These are phyloP conservation scores for Zelopaecilomyces penicillatus DNA, from an alignment of 2,329 filamentous ascomycete genomes.

Conservation along the genomic window DNA sequence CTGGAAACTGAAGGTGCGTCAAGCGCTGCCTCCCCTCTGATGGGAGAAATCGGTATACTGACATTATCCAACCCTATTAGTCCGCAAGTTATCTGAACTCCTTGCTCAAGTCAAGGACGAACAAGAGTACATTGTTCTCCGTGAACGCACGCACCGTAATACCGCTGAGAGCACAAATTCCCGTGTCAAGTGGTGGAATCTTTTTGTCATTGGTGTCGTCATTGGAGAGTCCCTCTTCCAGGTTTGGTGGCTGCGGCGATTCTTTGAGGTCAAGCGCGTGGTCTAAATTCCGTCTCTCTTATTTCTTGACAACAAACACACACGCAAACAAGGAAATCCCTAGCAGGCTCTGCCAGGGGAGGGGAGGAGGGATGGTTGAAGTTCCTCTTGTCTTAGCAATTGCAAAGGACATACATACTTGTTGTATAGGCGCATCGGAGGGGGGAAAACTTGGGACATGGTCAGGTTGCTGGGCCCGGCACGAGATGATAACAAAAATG, in stretches of 20 bases:
- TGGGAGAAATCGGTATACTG: neutral
- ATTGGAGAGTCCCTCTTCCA: constrained; percentile 93
- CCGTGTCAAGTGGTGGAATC: constrained; percentile 98
- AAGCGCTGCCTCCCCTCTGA: neutral
- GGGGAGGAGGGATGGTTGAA: neutral
- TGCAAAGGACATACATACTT: no score
- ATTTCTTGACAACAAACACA: no score
- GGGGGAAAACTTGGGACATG: no score
- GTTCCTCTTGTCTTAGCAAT: no score
- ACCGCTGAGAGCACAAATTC: constrained; percentile 97
- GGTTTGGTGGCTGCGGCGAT: constrained; percentile 98
- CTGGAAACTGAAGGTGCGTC: constrained; percentile 77
- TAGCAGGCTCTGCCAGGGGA: no score
- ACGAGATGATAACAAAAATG: no score
- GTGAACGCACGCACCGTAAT: constrained; percentile 94
- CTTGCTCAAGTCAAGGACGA: constrained; percentile 93
- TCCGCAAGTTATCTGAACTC: constrained; percentile 74
- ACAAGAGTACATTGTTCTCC: constrained; percentile 91
- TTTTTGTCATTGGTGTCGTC: constrained; percentile 87
- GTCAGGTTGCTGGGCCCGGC: no score
- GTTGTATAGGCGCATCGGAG: no score
- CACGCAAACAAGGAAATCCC: no score
- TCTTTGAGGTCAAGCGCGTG: constrained; percentile 79
- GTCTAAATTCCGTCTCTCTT: constrained; percentile 33
- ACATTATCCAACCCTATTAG: constrained; percentile 34